Evolutionary conservation across 352 stramenopile species (phyloP).

Genomic region (Labyrinthula sp.): DNA sequence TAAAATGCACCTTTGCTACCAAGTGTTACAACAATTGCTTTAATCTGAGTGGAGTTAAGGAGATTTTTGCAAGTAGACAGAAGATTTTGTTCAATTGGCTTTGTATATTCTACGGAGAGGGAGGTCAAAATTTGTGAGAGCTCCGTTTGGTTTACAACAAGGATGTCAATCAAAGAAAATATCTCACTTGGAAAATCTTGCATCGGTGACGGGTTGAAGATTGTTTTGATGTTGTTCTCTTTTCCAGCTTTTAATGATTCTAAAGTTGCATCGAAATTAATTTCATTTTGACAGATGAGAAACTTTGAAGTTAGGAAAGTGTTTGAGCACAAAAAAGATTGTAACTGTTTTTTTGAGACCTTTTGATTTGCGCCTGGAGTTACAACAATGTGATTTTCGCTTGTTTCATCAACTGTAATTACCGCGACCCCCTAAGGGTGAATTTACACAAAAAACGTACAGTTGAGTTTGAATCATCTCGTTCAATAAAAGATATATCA

Average conservation of each 20-base stretch:
- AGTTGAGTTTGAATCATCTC: neutral
- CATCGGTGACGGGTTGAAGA: slow-evolving; percentile 10
- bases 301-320: neutral
- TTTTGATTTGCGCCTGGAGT: slow-evolving; percentile 7
- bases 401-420: slow-evolving; percentile 15
- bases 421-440: slow-evolving; percentile 1
- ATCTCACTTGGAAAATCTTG: neutral
- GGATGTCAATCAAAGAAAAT: slow-evolving; percentile 4
- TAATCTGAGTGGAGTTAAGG: too few relatives aligned
- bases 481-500: neutral
- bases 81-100: too few relatives aligned
- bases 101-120: too few relatives aligned
- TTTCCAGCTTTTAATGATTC: slow-evolving; percentile 1
- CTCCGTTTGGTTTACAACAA: slow-evolving; percentile 22
- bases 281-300: slow-evolving; percentile 23
- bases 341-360: neutral
- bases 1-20: slow-evolving; percentile 3
- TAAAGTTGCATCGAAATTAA: slow-evolving; percentile 5
- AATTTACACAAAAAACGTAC: too few relatives aligned
- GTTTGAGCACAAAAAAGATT: slow-evolving; percentile 3
- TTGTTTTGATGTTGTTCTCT: neutral
- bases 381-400: slow-evolving; percentile 22
- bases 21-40: slow-evolving; percentile 2
- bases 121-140: neutral
- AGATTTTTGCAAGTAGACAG: too few relatives aligned